phyloP scores from a whole-genome alignment of 2,329 filamentous ascomycete species.

The Fusarium chaquense region DNA sequence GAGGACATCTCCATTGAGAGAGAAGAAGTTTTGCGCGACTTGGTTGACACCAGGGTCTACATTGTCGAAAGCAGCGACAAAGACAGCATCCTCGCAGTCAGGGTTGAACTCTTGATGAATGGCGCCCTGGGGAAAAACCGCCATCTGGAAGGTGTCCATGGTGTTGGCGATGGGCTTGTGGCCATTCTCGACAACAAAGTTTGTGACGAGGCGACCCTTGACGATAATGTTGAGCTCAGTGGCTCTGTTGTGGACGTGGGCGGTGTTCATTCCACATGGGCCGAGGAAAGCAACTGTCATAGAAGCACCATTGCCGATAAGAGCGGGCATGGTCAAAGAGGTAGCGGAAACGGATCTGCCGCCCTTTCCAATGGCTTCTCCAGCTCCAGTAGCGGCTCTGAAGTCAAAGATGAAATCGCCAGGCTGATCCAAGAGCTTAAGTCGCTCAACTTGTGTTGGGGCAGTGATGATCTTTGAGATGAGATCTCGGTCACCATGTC shows the following conservation, averaged over 20 bases:
- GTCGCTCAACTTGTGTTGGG: slow-evolving; percentile 50
- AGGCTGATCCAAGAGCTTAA: slow-evolving; percentile 42
- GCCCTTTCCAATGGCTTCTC: slow-evolving; percentile 7
- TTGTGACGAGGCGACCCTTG: slow-evolving; percentile 21
- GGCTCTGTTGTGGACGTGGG: slow-evolving; percentile 19
- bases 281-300: slow-evolving; percentile 24
- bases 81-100: slow-evolving; percentile 60
- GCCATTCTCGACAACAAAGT: slow-evolving; percentile 11
- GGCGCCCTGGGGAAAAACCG: slow-evolving; percentile 62
- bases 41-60: slow-evolving; percentile 61
- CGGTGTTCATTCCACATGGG: slow-evolving; percentile 24
- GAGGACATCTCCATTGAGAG: slow-evolving; percentile 1
- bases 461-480: slow-evolving; percentile 49
- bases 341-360: slow-evolving; percentile 17
- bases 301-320: slow-evolving; percentile 21
- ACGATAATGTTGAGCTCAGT: slow-evolving; percentile 22
- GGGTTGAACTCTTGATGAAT: slow-evolving; percentile 66
- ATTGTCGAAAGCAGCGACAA: slow-evolving; percentile 61
- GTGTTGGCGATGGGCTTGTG: slow-evolving; percentile 53
- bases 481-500: slow-evolving; percentile 42
- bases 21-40: slow-evolving; percentile 53
- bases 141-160: slow-evolving; percentile 57
- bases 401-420: slow-evolving; percentile 25
- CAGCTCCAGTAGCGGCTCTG: neutral
- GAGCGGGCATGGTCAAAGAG: slow-evolving; percentile 21